Conservation (phyloP, 257 asterid genomes). For the Nicotiana otophora region DNA sequence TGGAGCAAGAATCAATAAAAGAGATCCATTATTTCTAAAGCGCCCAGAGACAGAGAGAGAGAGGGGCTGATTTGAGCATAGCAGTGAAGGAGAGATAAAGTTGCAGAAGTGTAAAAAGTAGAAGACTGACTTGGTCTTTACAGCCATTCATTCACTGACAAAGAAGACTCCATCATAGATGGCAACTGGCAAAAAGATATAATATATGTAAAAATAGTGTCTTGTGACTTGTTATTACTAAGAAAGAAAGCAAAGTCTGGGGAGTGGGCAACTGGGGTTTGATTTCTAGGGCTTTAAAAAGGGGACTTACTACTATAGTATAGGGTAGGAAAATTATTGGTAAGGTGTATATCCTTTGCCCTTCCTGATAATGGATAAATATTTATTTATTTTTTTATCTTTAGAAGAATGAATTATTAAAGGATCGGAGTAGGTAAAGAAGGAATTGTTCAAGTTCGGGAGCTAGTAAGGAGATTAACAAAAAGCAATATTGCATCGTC, state of each 20-base stretch:
- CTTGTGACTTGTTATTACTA: slow-evolving; percentile 7
- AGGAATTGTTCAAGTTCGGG: background rate
- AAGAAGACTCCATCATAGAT: slow-evolving; percentile 38
- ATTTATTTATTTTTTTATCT: background rate
- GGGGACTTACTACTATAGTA: background rate
- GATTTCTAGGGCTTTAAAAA: slow-evolving; percentile 15
- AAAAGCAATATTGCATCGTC: slow-evolving; percentile 6
- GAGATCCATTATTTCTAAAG: background rate
- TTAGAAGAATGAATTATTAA: background rate
- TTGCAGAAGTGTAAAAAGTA: slow-evolving; percentile 33
- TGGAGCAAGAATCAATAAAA: background rate
- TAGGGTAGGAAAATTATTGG: background rate
- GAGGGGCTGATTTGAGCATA: no score
- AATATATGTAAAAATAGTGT: slow-evolving; percentile 1
- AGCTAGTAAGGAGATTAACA: background rate
- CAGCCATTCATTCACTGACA: slow-evolving; percentile 91
- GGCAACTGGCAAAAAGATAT: slow-evolving; percentile 34
- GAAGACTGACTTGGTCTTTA: slow-evolving; percentile 44
- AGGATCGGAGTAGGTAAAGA: slow-evolving; percentile 5
- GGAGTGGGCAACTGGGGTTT: slow-evolving; percentile 7
- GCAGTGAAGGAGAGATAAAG: background rate
- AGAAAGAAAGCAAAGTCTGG: slow-evolving; percentile 10
- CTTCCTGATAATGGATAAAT: background rate
- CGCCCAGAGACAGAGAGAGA: background rate
- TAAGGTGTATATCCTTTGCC: background rate